Percentiles rank a stretch among this genome's conserved stretches.
Evolutionary conservation across 2,329 filamentous ascomycete genomes (phyloP).

Genomic region (Pseudophaeomoniella oleicola): DNA sequence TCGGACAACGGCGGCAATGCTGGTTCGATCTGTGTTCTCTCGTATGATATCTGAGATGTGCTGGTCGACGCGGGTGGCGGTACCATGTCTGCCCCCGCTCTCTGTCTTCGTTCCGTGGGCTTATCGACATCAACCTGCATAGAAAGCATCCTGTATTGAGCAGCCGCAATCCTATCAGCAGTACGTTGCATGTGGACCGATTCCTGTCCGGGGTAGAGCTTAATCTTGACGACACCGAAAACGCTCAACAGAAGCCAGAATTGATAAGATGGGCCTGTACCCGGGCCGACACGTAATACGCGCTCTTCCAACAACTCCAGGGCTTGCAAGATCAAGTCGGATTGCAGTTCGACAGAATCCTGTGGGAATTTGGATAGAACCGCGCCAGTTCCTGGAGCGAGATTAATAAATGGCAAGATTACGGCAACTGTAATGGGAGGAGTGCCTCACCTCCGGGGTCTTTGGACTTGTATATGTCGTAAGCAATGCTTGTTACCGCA

Average conservation of each 20-base stretch:
- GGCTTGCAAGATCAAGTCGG: background rate
- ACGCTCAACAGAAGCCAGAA: background rate
- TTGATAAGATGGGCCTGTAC: background rate
- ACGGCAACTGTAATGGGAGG: no score
- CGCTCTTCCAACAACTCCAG: background rate
- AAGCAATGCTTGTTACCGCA: slow-evolving; percentile 9
- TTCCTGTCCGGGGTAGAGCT: background rate
- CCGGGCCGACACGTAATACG: background rate
- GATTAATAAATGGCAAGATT: no score
- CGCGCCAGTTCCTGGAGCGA: no score
- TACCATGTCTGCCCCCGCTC: background rate
- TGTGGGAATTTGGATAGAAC: no score
- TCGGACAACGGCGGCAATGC: background rate
- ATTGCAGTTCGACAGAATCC: background rate
- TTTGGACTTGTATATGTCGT: slow-evolving; percentile 5
- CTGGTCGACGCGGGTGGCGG: background rate
- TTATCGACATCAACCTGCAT: background rate
- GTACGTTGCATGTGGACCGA: background rate
- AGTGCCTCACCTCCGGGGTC: background rate
- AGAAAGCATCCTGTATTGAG: background rate
- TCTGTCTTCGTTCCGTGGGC: background rate
- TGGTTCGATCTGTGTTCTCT: background rate
- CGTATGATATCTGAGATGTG: background rate
- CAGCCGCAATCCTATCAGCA: background rate
- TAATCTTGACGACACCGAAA: background rate